Base-by-base conservation (phyloP, 2,329 filamentous ascomycete genomes). In the Helminthosporium solani region DNA sequence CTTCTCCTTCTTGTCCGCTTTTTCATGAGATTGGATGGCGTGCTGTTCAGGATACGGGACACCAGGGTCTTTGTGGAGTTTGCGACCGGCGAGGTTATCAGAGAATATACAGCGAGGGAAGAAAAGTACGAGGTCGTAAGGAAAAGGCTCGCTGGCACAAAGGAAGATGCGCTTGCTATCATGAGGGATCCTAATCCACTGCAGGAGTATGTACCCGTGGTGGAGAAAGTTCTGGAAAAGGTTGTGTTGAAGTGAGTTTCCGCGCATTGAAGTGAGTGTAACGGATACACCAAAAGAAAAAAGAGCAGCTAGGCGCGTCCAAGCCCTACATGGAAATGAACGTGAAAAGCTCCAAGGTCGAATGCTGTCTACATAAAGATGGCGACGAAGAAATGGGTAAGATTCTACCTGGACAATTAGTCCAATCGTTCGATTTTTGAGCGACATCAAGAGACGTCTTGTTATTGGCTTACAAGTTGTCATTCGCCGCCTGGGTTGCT, bases 51-150 rank as follows among this genome's bases (percentile, higher is more conserved):
- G 46, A 82, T 99, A 46, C 80, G 92, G 44, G 94, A 99, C 66
- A 97, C 92, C 1, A 79, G 94, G 52, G 78, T 99, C 27, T 99
- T 95, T 68, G 82, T 96, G 45, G 94, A 99, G 67, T 96, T 97
- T 67, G 82, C 77, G 33, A 84, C 79, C 15, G 82, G 86, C 40
- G 82, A 88, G 63, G 86, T 97, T 23, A 85, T 95, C 23, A 78
- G 92, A 52, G 92, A 99, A 72, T 96, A 96, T 64, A 88, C 88
- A 16, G 85, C 86, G n/a, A 86, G 87, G 66, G 92, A 99, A 74
- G 86, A 86, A 41, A 79, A 75, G 42, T 96, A 95, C 67, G 85
- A 86, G 21, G 82, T 83, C 27, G 83, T 96, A 9, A 86, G 86
- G 67, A 61, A 78, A 73, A 73, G 70, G 56, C 68, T 83, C 28